phyloP scores from a whole-genome alignment of 2,329 filamentous ascomycete genomes.

The Beauveria bassiana region DNA sequence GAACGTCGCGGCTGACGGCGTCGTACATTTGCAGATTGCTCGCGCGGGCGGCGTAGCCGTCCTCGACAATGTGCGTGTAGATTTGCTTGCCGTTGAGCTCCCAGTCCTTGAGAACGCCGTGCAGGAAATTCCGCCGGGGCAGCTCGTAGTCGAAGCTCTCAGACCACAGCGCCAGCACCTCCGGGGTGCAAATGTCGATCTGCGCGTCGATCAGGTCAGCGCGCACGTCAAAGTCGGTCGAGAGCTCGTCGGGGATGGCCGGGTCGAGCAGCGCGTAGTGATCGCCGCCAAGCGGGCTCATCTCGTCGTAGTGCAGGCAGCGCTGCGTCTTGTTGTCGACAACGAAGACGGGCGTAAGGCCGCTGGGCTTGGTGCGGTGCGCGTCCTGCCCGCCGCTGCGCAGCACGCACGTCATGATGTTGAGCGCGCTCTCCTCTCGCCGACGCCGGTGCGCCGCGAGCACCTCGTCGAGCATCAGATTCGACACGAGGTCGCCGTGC shows the following conservation, averaged over 20 bases:
- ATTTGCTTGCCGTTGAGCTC: constrained; percentile 97
- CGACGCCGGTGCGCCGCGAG: constrained; percentile 74
- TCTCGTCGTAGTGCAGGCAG: constrained; percentile 92
- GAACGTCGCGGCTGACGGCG: constrained; percentile 77
- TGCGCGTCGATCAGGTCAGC: constrained; percentile 87
- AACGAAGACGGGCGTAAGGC: constrained; percentile 74
- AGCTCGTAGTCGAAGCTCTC: constrained; percentile 97
- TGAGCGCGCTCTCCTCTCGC: constrained; percentile 77
- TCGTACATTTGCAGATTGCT: constrained; percentile 86
- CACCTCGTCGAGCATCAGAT: constrained; percentile 73
- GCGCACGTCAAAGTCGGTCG: constrained; percentile 69
- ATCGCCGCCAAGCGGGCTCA: constrained; percentile 59
- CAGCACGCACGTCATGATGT: constrained; percentile 95
- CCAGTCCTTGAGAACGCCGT: constrained; percentile 91
- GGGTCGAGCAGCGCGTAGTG: constrained; percentile 67
- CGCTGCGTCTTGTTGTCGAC: constrained; percentile 72
- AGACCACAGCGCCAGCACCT: constrained; percentile 89
- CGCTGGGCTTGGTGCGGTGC: constrained; percentile 71
- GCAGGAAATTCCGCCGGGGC: constrained; percentile 79
- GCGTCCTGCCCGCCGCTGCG: constrained; percentile 61
- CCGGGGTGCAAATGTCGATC: constrained; percentile 95
- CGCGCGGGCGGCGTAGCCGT: constrained; percentile 80
- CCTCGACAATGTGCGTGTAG: constrained; percentile 75
- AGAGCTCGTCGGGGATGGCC: constrained; percentile 63
- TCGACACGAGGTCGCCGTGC: constrained; percentile 87